Conservation (phyloP, 2,329 filamentous ascomycete genomes). For the Beauveria scarabaeidicola region DNA sequence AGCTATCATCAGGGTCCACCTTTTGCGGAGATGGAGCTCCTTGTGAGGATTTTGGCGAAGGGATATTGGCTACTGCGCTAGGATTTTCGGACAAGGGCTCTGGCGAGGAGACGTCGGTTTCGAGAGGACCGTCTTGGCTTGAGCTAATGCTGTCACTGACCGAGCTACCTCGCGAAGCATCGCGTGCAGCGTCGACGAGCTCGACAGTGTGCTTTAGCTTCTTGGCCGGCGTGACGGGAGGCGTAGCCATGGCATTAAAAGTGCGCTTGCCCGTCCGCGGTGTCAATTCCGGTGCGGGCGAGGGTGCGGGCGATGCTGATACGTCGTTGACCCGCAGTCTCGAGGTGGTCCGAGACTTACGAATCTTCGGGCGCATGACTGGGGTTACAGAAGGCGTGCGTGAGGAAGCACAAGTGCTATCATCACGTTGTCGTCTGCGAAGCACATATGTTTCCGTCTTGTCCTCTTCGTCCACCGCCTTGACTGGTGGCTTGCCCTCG, state of each 20-base stretch:
- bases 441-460: conserved; percentile 44
- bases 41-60: conserved; percentile 8
- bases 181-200: conserved; percentile 20
- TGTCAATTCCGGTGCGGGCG: conserved; percentile 20
- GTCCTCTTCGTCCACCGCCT: conserved; percentile 45
- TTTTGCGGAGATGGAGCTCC: conserved; percentile 4
- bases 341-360: conserved; percentile 27
- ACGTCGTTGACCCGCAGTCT: conserved; percentile 23
- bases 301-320: conserved; percentile 18
- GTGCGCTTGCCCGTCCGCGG: conserved; percentile 31
- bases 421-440: conserved; percentile 44
- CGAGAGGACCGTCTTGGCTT: conserved; percentile 21
- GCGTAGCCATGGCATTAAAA: conserved; percentile 38
- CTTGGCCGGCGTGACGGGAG: conserved; percentile 48
- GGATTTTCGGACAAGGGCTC: conserved; percentile 19
- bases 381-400: conserved; percentile 50
- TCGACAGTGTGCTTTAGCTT: conserved; percentile 29
- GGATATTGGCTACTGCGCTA: background rate
- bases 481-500: conserved; percentile 33
- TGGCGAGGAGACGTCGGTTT: conserved; percentile 42
- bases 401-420: conserved; percentile 41
- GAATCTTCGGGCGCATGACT: conserved; percentile 43
- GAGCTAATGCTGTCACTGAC: conserved; percentile 20
- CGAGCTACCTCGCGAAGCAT: conserved; percentile 32
- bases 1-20: background rate